Conservation (phyloP, 768 basidiomycete genomes). For the Lactifluus volemus region DNA sequence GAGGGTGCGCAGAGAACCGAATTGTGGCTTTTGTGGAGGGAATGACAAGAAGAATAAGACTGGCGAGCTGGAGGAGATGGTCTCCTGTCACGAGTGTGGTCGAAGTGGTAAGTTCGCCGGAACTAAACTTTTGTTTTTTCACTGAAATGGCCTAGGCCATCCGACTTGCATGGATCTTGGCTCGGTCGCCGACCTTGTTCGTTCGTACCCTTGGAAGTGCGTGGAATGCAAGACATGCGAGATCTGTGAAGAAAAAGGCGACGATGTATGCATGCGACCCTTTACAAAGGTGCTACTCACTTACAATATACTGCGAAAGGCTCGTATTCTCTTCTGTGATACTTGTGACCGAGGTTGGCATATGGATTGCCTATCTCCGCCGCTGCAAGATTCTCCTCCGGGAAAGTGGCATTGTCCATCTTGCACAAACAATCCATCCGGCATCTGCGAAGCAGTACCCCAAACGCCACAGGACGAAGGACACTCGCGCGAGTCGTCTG, state of each 20-base stretch:
- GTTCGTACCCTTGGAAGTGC: conserved; percentile 78
- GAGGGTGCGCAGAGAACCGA: conserved; percentile 43
- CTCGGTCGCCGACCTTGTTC: conserved; percentile 50
- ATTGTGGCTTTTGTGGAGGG: conserved; percentile 76
- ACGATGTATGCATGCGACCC: conserved; percentile 58
- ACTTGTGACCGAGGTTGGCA: conserved; percentile 93
- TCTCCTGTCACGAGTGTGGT: conserved; percentile 75
- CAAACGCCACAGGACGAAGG: conserved; percentile 1
- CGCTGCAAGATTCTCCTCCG: conserved; percentile 58
- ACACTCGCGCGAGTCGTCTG: conserved; percentile 29
- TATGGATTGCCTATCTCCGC: conserved; percentile 69
- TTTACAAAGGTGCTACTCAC: conserved; percentile 12
- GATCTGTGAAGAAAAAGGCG: conserved; percentile 74
- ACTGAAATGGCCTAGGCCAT: conserved; percentile 47
- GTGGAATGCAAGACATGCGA: conserved; percentile 90
- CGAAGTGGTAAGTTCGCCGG: conserved; percentile 55
- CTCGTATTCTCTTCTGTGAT: conserved; percentile 84
- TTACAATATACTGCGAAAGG: conserved; percentile 35
- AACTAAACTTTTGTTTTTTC: background rate
- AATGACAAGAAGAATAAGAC: conserved; percentile 49
- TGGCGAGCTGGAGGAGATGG: conserved; percentile 55
- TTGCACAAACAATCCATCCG: conserved; percentile 30
- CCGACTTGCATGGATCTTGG: conserved; percentile 72
- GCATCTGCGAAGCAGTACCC: conserved; percentile 14
- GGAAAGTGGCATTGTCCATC: conserved; percentile 72